phyloP scores from a whole-genome alignment of 768 basidiomycete genomes.

The Mrakia gelida region DNA sequence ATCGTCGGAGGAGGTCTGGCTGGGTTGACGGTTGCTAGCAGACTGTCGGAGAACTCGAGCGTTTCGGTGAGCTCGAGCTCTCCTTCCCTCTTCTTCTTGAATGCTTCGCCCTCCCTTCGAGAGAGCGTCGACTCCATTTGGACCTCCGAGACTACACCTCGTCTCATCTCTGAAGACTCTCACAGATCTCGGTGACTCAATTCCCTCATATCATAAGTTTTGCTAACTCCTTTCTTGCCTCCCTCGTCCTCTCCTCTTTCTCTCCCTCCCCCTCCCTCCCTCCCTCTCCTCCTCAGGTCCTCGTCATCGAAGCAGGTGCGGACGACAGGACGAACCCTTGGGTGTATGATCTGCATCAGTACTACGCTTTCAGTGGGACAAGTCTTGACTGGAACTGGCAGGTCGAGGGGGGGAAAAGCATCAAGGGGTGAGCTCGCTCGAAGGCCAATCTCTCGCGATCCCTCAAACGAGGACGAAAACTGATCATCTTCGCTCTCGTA shows the following conservation, averaged over 20 bases:
- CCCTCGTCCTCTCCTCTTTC: neutral
- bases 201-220: no score
- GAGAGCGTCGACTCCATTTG: no score
- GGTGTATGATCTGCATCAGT: constrained; percentile 46
- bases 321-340: constrained; percentile 51
- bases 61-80: constrained; percentile 43
- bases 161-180: no score
- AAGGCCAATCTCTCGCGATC: no score
- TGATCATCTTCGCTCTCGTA: no score
- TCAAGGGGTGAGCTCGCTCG: no score
- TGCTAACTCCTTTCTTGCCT: neutral
- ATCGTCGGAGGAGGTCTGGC: constrained; percentile 53
- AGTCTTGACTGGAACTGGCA: constrained; percentile 53
- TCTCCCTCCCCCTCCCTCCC: neutral
- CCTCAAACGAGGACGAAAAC: constrained; percentile 23
- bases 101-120: neutral
- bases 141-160: no score
- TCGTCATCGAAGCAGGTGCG: constrained; percentile 55
- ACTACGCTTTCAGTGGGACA: constrained; percentile 30
- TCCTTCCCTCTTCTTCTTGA: no score
- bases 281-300: constrained; percentile 45
- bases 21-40: constrained; percentile 51
- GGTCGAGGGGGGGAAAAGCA: constrained; percentile 35
- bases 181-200: no score
- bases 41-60: constrained; percentile 51